Evolutionary conservation across 2,329 filamentous ascomycete genomes (phyloP).

Genomic region (Xylariaceae sp.): DNA sequence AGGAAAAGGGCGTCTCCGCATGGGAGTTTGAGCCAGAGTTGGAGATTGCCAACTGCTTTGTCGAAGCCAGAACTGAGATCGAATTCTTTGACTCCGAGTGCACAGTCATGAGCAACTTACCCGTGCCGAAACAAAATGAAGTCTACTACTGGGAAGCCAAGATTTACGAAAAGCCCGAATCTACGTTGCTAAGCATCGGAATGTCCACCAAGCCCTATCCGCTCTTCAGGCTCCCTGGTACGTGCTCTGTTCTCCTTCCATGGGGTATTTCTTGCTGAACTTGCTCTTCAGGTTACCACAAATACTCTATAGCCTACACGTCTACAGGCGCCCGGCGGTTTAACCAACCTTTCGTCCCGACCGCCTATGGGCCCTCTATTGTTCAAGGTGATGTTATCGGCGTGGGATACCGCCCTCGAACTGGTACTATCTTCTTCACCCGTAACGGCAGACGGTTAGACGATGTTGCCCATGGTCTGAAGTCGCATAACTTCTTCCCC

Average conservation of each 20-base stretch:
- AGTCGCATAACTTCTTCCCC: conserved; percentile 95
- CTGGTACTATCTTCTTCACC: conserved; percentile 94
- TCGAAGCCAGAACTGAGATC: conserved; percentile 92
- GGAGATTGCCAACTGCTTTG: conserved; percentile 98
- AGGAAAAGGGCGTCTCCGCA: conserved; percentile 98
- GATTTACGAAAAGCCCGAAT: conserved; percentile 94
- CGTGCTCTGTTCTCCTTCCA: conserved; percentile 28
- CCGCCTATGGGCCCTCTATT: conserved; percentile 74
- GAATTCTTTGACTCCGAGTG: conserved; percentile 99
- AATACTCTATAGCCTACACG: conserved; percentile 84
- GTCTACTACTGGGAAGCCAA: conserved; percentile 99
- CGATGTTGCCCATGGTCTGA: conserved; percentile 86
- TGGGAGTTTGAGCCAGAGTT: conserved; percentile 99
- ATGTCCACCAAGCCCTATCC: conserved; percentile 97
- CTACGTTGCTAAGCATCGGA: conserved; percentile 79
- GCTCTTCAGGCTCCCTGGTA: conserved; percentile 87
- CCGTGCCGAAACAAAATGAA: conserved; percentile 97
- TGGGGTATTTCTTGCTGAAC: conserved; percentile 6
- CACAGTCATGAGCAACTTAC: conserved; percentile 93
- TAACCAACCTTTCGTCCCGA: conserved; percentile 84
- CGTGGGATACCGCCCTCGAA: conserved; percentile 89
- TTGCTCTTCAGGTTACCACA: conserved; percentile 69
- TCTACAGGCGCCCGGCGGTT: conserved; percentile 81
- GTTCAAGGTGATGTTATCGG: conserved; percentile 95
- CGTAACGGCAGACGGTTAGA: conserved; percentile 97